Conservation (phyloP, 495 filamentous ascomycete species). For the Platismatia glauca region DNA sequence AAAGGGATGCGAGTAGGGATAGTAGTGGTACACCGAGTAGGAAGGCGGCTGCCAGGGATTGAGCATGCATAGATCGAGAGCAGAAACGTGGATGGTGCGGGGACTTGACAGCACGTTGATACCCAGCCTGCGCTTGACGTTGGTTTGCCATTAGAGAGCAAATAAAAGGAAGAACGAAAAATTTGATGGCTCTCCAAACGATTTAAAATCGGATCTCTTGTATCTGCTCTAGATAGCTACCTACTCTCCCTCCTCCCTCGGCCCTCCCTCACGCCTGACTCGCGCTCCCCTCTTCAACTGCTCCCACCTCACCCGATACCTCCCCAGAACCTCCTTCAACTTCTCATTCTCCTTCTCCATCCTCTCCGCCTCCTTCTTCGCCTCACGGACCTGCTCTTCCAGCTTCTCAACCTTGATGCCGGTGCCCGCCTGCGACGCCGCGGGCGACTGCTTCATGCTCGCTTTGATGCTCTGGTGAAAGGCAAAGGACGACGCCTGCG, state of each 20-base stretch:
- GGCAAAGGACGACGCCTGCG: constrained; percentile 70
- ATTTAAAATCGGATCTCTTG: neutral
- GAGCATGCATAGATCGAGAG: neutral
- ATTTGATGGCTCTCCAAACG: neutral
- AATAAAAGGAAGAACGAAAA: neutral
- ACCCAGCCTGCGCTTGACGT: neutral
- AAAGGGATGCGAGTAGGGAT: constrained; percentile 36
- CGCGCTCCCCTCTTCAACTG: constrained; percentile 77
- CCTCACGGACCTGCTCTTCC: constrained; percentile 37
- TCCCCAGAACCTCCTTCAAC: constrained; percentile 51
- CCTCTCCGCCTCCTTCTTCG: constrained; percentile 46
- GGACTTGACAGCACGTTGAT: neutral
- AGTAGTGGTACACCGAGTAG: constrained; percentile 18
- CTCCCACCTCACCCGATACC: constrained; percentile 75
- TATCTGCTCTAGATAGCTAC: neutral
- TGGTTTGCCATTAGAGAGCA: neutral
- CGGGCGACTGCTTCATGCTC: constrained; percentile 40
- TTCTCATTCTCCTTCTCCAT: constrained; percentile 57
- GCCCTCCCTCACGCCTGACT: constrained; percentile 43
- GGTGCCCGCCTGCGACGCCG: constrained; percentile 26
- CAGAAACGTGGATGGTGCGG: neutral
- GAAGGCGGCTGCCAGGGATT: constrained; percentile 5
- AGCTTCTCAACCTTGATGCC: constrained; percentile 33
- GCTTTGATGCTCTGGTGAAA: constrained; percentile 71
- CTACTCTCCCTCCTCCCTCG: constrained; percentile 5